phyloP scores from a whole-genome alignment of 352 stramenopile genomes.

The Phytophthora hibernalis region DNA sequence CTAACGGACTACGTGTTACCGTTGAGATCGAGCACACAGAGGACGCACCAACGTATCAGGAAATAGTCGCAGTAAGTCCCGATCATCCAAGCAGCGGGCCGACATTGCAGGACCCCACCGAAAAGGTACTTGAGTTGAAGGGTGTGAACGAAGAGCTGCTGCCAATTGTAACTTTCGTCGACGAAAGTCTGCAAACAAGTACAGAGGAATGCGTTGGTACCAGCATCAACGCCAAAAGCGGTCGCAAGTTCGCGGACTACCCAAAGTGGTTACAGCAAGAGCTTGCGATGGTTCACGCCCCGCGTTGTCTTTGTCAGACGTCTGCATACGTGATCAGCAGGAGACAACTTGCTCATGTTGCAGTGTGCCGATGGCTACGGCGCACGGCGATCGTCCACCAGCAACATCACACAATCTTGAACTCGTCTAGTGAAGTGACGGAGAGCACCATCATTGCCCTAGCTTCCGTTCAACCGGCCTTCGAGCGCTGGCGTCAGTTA shows the following conservation, averaged over 20 bases:
- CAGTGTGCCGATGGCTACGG: slow-evolving; percentile 46
- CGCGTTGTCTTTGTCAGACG: slow-evolving; percentile 36
- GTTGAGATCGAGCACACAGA: not conserved
- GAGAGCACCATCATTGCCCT: slow-evolving; percentile 18
- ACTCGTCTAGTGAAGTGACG: slow-evolving; percentile 3
- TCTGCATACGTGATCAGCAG: slow-evolving; percentile 12
- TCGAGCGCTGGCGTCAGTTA: slow-evolving; percentile 28
- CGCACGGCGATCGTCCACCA: slow-evolving; percentile 5
- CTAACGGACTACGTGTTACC: slow-evolving; percentile 22
- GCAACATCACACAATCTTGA: not conserved
- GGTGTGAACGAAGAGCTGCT: not conserved
- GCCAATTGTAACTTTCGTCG: not conserved
- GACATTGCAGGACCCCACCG: not conserved
- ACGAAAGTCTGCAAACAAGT: slow-evolving; percentile 3
- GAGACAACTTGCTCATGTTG: slow-evolving; percentile 28
- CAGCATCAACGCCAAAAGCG: not conserved
- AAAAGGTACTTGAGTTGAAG: slow-evolving; percentile 1
- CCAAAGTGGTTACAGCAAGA: slow-evolving; percentile 47
- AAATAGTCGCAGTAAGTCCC: not conserved
- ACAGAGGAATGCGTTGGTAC: slow-evolving; percentile 8
- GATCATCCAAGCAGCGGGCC: not conserved
- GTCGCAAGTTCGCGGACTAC: slow-evolving; percentile 17
- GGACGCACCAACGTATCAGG: not conserved
- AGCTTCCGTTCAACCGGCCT: slow-evolving; percentile 27
- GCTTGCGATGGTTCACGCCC: slow-evolving; percentile 36